phyloP scores from a whole-genome alignment of 352 stramenopile genomes.

The Phytophthora multivora region DNA sequence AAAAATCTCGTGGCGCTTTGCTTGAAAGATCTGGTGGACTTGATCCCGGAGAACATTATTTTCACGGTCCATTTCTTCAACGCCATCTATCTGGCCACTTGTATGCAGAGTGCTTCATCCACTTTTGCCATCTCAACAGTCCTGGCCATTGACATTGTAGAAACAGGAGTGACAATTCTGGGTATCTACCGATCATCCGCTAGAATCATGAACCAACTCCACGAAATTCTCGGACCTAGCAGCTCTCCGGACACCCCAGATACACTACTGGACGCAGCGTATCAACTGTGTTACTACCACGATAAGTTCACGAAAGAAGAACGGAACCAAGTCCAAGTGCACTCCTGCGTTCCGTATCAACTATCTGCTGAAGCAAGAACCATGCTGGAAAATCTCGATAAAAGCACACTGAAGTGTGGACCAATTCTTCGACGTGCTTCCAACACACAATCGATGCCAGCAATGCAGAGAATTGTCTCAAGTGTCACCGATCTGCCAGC shows the following conservation, averaged over 20 bases:
- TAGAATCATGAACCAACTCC: constrained; percentile 14
- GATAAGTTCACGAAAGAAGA: constrained; percentile 24
- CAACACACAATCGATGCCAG: constrained; percentile 24
- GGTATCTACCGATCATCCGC: constrained; percentile 6
- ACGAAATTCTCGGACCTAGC: neutral
- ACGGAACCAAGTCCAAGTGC: constrained; percentile 8
- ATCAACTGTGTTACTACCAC: constrained; percentile 7
- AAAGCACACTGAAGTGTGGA: neutral
- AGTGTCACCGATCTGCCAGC: neutral
- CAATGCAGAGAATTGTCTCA: neutral
- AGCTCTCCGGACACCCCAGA: neutral
- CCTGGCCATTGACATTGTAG: constrained; percentile 13
- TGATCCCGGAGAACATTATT: constrained; percentile 28
- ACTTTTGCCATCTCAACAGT: constrained; percentile 1
- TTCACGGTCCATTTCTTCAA: constrained; percentile 41
- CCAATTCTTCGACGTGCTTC: neutral
- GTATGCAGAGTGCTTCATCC: constrained; percentile 28
- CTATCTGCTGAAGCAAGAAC: neutral
- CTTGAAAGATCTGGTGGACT: constrained; percentile 15
- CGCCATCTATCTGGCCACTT: constrained; percentile 26
- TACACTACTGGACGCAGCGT: constrained; percentile 2
- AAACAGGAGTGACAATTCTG: neutral
- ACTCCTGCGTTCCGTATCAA: constrained; percentile 10
- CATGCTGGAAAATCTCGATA: constrained; percentile 8
- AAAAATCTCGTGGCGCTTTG: constrained; percentile 26